Conservation (phyloP, 352 stramenopile genomes). For the Pythium phragmitis region DNA sequence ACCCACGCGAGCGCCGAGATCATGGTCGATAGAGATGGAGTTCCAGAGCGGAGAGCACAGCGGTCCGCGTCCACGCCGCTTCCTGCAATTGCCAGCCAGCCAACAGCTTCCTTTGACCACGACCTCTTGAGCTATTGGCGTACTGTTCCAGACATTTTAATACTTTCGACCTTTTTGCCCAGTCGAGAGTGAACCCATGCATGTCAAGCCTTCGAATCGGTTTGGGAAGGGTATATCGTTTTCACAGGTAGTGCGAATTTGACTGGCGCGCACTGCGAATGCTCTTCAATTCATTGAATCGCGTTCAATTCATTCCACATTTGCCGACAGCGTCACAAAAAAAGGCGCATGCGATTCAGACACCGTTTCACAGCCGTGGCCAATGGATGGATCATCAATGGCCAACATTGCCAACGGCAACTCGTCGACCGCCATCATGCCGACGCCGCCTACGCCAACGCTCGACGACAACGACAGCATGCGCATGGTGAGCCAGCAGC, state of each 20-base stretch:
- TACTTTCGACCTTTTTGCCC: neutral
- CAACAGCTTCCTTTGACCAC: constrained; percentile 9
- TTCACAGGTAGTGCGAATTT: constrained; percentile 11
- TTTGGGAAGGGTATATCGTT: constrained; percentile 18
- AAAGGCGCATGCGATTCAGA: constrained; percentile 11
- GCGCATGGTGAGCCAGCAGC: constrained; percentile 33
- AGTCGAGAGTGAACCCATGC: constrained; percentile 20
- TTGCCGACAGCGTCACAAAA: neutral
- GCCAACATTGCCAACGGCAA: constrained; percentile 3
- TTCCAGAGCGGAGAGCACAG: neutral
- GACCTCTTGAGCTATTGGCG: constrained; percentile 15
- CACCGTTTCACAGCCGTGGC: constrained; percentile 29
- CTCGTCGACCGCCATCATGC: neutral
- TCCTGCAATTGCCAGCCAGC: constrained; percentile 26
- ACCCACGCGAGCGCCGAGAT: constrained; percentile 66
- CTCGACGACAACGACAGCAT: constrained; percentile 12
- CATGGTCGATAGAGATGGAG: constrained; percentile 27
- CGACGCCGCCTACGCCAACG: neutral
- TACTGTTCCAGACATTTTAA: constrained; percentile 26
- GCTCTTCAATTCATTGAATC: constrained; percentile 32
- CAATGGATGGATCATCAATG: constrained; percentile 18
- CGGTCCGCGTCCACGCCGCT: constrained; percentile 4
- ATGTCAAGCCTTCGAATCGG: constrained; percentile 21
- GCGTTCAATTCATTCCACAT: constrained; percentile 29
- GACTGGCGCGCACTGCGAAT: constrained; percentile 21